phyloP scores from a whole-genome alignment of 345 rosid species.

The Eucalyptus virginea region DNA sequence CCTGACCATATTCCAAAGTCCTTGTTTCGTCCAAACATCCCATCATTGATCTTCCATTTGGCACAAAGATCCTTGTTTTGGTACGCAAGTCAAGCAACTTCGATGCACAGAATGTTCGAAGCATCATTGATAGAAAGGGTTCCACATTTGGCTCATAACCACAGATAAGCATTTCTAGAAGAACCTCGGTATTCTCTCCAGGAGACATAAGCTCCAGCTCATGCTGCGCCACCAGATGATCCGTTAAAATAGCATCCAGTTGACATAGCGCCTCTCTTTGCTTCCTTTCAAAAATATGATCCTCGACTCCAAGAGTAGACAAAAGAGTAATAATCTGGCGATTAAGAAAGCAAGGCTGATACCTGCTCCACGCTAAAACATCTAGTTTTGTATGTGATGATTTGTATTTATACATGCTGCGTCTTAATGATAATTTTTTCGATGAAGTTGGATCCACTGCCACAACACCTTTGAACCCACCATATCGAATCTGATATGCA shows the following conservation, averaged over 20 bases:
- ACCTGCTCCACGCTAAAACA: constrained; percentile 36
- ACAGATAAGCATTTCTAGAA: neutral
- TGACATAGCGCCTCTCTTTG: neutral
- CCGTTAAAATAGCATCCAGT: constrained; percentile 1
- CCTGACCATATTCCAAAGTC: constrained; percentile 12
- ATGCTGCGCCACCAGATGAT: neutral
- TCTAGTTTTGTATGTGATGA: constrained; percentile 23
- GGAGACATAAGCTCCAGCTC: constrained; percentile 1
- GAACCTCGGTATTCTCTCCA: neutral
- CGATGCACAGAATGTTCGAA: constrained; percentile 3
- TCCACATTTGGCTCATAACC: constrained; percentile 3
- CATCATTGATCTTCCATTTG: constrained; percentile 5
- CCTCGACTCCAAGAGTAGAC: constrained; percentile 35
- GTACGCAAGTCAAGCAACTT: neutral
- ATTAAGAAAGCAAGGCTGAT: constrained; percentile 48
- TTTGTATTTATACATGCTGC: constrained; percentile 21
- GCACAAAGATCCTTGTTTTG: constrained; percentile 2
- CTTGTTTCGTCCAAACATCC: constrained; percentile 20
- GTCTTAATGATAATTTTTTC: constrained; percentile 23
- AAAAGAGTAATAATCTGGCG: constrained; percentile 43
- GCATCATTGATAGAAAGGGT: constrained; percentile 9
- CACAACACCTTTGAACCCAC: constrained; percentile 62
- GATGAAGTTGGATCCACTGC: constrained; percentile 50
- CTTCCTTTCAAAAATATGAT: constrained; percentile 2
- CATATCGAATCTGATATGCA: constrained; percentile 28